Evolutionary conservation across 257 asterid genomes (phyloP).

Genomic region (Salvia splendens): DNA sequence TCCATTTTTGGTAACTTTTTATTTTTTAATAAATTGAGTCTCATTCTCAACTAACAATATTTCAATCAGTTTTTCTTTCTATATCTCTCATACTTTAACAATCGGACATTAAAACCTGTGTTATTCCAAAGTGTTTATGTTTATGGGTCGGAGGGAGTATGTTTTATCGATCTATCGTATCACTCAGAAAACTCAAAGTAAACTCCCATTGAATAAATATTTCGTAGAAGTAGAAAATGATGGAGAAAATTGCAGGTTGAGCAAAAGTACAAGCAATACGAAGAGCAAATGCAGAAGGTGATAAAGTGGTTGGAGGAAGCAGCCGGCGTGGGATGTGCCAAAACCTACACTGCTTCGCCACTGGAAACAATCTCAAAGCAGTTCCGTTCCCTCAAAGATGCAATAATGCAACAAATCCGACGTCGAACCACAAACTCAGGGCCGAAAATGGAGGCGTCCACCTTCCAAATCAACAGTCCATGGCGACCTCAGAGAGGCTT

Average conservation of each 20-base stretch:
- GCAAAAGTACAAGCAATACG: slow-evolving; percentile 64
- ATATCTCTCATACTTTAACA: too few species aligned
- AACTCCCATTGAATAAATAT: too few species aligned
- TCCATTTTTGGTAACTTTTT: too few species aligned
- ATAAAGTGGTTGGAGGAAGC: slow-evolving; percentile 56
- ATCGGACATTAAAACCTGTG: too few species aligned
- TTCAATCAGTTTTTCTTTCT: too few species aligned
- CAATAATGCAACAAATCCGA: slow-evolving; percentile 53
- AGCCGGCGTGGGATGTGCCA: slow-evolving; percentile 53
- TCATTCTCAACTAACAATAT: too few species aligned
- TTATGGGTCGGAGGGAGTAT: too few species aligned
- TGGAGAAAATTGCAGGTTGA: slow-evolving; percentile 44
- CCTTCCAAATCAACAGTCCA: slow-evolving; percentile 44
- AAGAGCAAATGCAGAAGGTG: slow-evolving; percentile 57
- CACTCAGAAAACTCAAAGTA: too few species aligned
- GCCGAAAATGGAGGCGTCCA: slow-evolving; percentile 27
- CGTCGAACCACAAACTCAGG: slow-evolving; percentile 62
- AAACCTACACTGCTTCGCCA: slow-evolving; percentile 57
- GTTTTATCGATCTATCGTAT: too few species aligned
- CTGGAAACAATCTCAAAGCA: slow-evolving; percentile 63
- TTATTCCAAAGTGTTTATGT: too few species aligned
- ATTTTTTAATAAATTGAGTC: too few species aligned
- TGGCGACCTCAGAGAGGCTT: slow-evolving; percentile 98
- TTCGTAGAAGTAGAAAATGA: too few species aligned
- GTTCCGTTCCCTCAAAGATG: slow-evolving; percentile 63